These are phyloP conservation scores for Phytophthora vignae DNA, from an alignment of 352 stramenopile genomes.

Conservation along the genomic window DNA sequence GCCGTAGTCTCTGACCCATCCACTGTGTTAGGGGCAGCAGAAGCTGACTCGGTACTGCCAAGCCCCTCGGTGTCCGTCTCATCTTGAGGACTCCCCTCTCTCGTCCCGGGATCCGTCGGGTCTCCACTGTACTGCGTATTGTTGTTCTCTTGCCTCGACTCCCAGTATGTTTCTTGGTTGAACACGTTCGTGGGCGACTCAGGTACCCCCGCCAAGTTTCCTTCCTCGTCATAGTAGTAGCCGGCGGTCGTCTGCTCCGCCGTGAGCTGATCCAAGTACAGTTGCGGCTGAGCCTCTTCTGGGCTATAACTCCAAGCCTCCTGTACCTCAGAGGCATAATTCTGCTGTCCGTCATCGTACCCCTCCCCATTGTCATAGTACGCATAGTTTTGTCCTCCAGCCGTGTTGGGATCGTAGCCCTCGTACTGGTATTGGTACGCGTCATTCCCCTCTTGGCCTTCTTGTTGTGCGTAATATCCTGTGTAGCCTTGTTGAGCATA, in stretches of 20 bases:
- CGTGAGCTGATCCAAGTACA: constrained; percentile 36
- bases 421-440: constrained; percentile 21
- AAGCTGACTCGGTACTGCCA: background rate
- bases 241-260: constrained; percentile 19
- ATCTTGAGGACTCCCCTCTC: constrained; percentile 15
- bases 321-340: background rate
- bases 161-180: constrained; percentile 59
- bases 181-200: constrained; percentile 40
- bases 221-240: constrained; percentile 40
- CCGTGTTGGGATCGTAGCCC: background rate
- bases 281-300: constrained; percentile 17
- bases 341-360: constrained; percentile 12
- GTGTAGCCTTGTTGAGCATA: constrained; percentile 7
- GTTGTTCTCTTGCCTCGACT: constrained; percentile 46
- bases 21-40: background rate
- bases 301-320: constrained; percentile 21
- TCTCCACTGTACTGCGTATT: constrained; percentile 7
- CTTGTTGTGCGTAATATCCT: constrained; percentile 19
- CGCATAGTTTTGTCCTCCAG: background rate
- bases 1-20: background rate
- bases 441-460: background rate
- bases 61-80: constrained; percentile 5
- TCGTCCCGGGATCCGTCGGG: background rate
- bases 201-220: constrained; percentile 26
- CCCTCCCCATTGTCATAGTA: background rate